These are phyloP conservation scores for Cyclanthera cordifolia DNA, from an alignment of 306 rosid genomes.

Conservation along the genomic window DNA sequence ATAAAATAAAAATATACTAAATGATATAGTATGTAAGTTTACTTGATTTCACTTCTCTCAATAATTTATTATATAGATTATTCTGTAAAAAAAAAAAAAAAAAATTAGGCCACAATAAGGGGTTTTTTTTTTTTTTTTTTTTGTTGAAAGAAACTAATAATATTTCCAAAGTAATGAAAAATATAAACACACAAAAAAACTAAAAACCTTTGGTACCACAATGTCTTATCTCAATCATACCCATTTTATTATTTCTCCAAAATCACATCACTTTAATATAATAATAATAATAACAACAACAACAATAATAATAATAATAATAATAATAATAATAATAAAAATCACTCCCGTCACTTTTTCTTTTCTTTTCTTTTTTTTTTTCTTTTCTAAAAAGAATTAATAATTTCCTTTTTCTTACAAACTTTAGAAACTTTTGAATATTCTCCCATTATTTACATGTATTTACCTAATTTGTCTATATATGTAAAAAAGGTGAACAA, in stretches of 20 bases:
- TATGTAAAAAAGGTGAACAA: background rate
- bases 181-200: background rate
- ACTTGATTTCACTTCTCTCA: no score
- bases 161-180: background rate
- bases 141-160: background rate
- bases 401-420: background rate
- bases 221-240: constrained; percentile 1
- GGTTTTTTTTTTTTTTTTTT: no score
- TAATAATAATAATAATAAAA: background rate
- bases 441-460: background rate
- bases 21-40: no score
- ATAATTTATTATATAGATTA: background rate
- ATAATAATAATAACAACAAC: background rate
- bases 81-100: background rate
- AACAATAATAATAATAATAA: no score
- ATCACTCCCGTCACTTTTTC: background rate
- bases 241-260: background rate
- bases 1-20: no score
- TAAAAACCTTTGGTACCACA: background rate
- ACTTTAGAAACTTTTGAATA: constrained; percentile 2
- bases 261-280: background rate
- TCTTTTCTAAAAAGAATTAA: background rate
- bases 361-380: background rate
- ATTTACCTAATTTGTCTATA: background rate
- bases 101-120: background rate